Percentiles rank a stretch among this genome's conserved stretches.
These are phyloP conservation scores for Aspergillus caelatus DNA, from an alignment of 2,329 filamentous ascomycete genomes.

Conservation along the genomic window DNA sequence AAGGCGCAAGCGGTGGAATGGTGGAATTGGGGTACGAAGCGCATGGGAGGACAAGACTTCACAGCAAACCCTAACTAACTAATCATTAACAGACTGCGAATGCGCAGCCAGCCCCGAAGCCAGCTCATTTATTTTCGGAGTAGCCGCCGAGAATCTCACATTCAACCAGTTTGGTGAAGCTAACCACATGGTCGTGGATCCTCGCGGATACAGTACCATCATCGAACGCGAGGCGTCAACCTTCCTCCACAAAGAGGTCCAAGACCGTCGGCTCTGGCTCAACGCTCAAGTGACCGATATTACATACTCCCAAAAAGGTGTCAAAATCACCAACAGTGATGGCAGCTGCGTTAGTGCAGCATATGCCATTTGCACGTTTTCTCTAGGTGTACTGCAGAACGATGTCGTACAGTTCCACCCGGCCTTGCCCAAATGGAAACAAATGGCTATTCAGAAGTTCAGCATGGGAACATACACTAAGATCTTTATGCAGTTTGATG, in stretches of 20 bases:
- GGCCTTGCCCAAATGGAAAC: slow-evolving; percentile 65
- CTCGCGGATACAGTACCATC: slow-evolving; percentile 63
- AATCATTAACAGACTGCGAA: slow-evolving; percentile 56
- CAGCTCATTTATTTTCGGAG: slow-evolving; percentile 58
- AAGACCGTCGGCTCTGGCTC: slow-evolving; percentile 59
- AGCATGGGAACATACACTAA: slow-evolving; percentile 73
- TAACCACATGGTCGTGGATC: slow-evolving; percentile 65
- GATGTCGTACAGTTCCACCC: slow-evolving; percentile 62
- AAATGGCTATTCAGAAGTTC: slow-evolving; percentile 64
- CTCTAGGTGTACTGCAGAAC: slow-evolving; percentile 68
- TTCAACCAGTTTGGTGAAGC: slow-evolving; percentile 65
- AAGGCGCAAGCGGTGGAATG: slow-evolving; percentile 64
- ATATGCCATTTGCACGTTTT: slow-evolving; percentile 69
- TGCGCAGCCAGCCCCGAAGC: slow-evolving; percentile 60
- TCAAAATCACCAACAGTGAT: slow-evolving; percentile 57
- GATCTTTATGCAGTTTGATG: slow-evolving; percentile 69
- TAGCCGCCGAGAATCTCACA: slow-evolving; percentile 61
- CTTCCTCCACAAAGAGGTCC: slow-evolving; percentile 53
- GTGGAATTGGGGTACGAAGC: slow-evolving; percentile 49
- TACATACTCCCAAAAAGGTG: slow-evolving; percentile 54
- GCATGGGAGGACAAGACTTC: background rate
- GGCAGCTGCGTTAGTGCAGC: slow-evolving; percentile 61
- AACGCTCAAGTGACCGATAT: slow-evolving; percentile 61
- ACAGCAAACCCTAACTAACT: slow-evolving; percentile 1
- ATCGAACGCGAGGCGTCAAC: slow-evolving; percentile 60